phyloP scores from a whole-genome alignment of 1,284 basidiomycete genomes.

The Rhizoctonia solani region DNA sequence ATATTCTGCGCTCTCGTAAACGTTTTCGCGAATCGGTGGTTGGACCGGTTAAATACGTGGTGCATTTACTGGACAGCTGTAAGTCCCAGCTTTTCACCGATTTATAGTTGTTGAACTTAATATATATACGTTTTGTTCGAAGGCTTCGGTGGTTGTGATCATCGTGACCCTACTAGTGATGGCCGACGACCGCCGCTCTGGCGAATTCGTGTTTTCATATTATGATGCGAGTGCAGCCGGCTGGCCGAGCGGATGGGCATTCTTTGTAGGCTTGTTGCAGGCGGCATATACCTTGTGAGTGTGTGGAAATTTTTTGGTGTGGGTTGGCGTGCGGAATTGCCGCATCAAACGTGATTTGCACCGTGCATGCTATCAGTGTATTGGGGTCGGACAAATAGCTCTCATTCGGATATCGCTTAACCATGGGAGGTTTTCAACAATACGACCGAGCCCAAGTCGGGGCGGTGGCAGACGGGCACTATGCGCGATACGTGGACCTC shows the following conservation, averaged over 20 bases:
- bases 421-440: too few species aligned
- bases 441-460: too few species aligned
- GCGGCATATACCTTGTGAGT: slow-evolving; percentile 47
- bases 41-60: slow-evolving; percentile 42
- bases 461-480: too few species aligned
- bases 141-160: slow-evolving; percentile 50
- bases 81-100: background rate
- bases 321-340: too few species aligned
- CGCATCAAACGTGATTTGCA: too few species aligned
- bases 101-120: too few species aligned
- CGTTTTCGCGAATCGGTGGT: slow-evolving; percentile 46
- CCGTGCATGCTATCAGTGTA: too few species aligned
- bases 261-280: slow-evolving; percentile 50
- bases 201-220: slow-evolving; percentile 46
- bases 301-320: too few species aligned
- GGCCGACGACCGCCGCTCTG: slow-evolving; percentile 48
- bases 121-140: too few species aligned
- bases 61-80: slow-evolving; percentile 44
- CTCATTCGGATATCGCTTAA: too few species aligned
- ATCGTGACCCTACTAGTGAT: slow-evolving; percentile 49
- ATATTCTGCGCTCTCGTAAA: slow-evolving; percentile 48
- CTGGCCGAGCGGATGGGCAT: slow-evolving; percentile 47
- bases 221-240: slow-evolving; percentile 48
- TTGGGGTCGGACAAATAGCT: too few species aligned
- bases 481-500: too few species aligned